Base-by-base conservation (phyloP, 2,329 filamentous ascomycete species). In the Periconia sp. region DNA sequence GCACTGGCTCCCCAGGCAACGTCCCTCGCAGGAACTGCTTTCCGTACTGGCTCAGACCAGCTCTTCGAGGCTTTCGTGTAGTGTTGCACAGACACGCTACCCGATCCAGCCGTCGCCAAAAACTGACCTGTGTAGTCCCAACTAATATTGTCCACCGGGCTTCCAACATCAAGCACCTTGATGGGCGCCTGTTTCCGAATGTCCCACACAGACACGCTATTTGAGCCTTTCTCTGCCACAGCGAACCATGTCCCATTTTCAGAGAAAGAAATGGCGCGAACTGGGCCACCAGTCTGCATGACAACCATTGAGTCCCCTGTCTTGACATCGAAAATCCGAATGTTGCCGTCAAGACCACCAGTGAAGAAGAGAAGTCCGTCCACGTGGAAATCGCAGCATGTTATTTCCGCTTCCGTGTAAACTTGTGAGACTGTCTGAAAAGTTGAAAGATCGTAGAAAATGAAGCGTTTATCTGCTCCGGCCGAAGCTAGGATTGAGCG, bases 51-150 rank as follows among this genome's bases (percentile, higher is more conserved):
- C 76, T 96, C 91, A 31, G 85, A 87, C 94, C 94, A 99, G 44
- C 81, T 79, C 81, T 96, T 99, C 49, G 83, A 80, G 38, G 84
- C 78, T 79, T 97, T 99, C 51, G 82, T 81, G 72, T 95, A 99
- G 62, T 95, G 88, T 69, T 94, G 89, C 28, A 99, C 89, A 4
- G 88, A 89, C 33, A 96, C 76, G 19, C 91, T 91, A 31, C 86
- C 84, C 4, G 86, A 80, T 5, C 92, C 92, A 4, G 84, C 88
- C 10, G 88, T 87, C 18, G 92, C 88, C 39, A 99, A 78, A 75
- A 88, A 99, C 71, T 96, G 92, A 30, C 92, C 92, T 5, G 89
- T 94, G 75, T 95, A 96, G 66, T 99, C 94, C 92, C 92, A 99
- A 35, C 80, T 79, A 52, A 96, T 78, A 28, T 81, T 84, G 48